A percentile compares a stretch with the other conserved stretches of the same genome.
Conservation (phyloP, 1,284 basidiomycete species). For the Bondarzewia mesenterica region DNA sequence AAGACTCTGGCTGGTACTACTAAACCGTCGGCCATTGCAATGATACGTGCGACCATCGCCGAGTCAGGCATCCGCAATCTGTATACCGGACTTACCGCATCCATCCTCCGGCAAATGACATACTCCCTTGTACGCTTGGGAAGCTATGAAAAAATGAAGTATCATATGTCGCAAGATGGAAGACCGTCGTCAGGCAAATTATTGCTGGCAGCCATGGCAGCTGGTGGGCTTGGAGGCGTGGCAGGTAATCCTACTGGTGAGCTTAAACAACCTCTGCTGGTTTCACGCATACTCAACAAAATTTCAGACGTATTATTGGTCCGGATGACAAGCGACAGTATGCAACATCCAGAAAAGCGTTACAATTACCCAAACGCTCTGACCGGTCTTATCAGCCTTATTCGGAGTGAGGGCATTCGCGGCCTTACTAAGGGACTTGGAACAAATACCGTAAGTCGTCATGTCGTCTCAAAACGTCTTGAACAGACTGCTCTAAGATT, state of each 20-base stretch:
- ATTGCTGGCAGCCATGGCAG: slow-evolving; percentile 57
- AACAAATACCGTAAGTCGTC: slow-evolving; percentile 61
- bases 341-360: slow-evolving; percentile 62
- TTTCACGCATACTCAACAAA: background rate
- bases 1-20: slow-evolving; percentile 31
- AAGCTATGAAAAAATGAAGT: slow-evolving; percentile 74
- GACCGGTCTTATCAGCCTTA: slow-evolving; percentile 56
- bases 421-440: slow-evolving; percentile 73
- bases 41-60: slow-evolving; percentile 48
- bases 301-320: slow-evolving; percentile 65
- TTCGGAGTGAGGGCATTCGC: slow-evolving; percentile 62
- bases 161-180: slow-evolving; percentile 38
- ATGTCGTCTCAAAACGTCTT: slow-evolving; percentile 5
- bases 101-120: slow-evolving; percentile 85
- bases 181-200: slow-evolving; percentile 44
- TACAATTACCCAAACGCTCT: slow-evolving; percentile 77
- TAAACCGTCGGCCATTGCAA: slow-evolving; percentile 47
- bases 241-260: slow-evolving; percentile 76
- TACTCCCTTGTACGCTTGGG: slow-evolving; percentile 86
- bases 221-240: slow-evolving; percentile 74
- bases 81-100: slow-evolving; percentile 80
- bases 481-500: background rate
- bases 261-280: slow-evolving; percentile 13
- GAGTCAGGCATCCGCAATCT: slow-evolving; percentile 65
- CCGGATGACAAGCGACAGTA: slow-evolving; percentile 83